Evolutionary conservation across 2,329 filamentous ascomycete genomes (phyloP).

Genomic region (Curvularia hawaiiensis): DNA sequence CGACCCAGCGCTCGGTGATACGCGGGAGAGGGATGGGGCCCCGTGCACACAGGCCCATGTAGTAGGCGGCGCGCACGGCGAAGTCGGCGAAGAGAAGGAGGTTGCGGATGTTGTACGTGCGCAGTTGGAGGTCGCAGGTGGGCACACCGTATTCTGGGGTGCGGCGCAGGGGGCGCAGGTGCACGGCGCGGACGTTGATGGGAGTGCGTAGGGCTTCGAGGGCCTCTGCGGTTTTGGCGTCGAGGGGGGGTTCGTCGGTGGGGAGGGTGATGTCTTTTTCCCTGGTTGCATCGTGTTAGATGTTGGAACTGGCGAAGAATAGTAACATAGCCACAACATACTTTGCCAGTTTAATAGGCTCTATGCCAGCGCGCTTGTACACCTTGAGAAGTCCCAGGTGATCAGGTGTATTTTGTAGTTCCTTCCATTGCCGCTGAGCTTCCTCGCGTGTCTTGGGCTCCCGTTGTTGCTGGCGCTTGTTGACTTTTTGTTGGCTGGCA

Average conservation of each 20-base stretch:
- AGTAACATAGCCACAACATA: conserved; percentile 14
- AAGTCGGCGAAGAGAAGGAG: conserved; percentile 96
- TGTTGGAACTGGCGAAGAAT: neutral
- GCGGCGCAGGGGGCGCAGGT: conserved; percentile 82
- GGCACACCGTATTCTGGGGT: conserved; percentile 77
- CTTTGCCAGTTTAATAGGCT: conserved; percentile 45
- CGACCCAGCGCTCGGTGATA: conserved; percentile 92
- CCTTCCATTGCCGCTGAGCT: conserved; percentile 36
- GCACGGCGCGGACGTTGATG: conserved; percentile 81
- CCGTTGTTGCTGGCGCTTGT: conserved; percentile 24
- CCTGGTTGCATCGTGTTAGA: conserved; percentile 9
- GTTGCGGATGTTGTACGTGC: conserved; percentile 87
- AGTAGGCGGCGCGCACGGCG: conserved; percentile 91
- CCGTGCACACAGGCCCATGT: conserved; percentile 81
- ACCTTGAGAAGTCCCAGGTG: conserved; percentile 36
- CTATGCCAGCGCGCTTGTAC: conserved; percentile 41
- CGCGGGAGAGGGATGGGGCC: conserved; percentile 86
- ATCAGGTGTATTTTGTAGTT: conserved; percentile 39
- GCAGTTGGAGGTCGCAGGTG: conserved; percentile 87
- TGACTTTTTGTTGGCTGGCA: conserved; percentile 31
- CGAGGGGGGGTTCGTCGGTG: conserved; percentile 36
- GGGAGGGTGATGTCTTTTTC: conserved; percentile 42
- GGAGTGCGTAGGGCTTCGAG: conserved; percentile 55
- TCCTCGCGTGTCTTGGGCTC: conserved; percentile 41
- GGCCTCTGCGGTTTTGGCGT: conserved; percentile 35